Conservation (phyloP, 2,329 filamentous ascomycete genomes). For the Colletotrichum orchidophilum region DNA sequence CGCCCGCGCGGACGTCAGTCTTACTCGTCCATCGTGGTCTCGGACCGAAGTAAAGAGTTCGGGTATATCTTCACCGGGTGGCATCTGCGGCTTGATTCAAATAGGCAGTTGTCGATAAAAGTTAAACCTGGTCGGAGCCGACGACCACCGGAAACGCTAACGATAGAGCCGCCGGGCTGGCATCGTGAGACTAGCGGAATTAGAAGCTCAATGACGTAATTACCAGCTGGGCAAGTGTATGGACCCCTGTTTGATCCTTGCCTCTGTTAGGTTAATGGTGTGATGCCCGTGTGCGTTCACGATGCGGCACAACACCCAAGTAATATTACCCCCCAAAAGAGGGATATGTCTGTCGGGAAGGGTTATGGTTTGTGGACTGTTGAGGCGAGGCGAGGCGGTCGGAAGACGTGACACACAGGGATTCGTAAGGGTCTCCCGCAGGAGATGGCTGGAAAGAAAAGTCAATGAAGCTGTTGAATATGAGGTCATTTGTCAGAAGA, state of each 20-base stretch:
- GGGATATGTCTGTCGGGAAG: conserved; percentile 8
- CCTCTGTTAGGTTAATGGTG: background rate
- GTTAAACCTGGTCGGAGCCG: conserved; percentile 10
- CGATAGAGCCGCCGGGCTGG: conserved; percentile 28
- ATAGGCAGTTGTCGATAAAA: background rate
- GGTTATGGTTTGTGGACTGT: conserved; percentile 17
- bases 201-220: conserved; percentile 27
- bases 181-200: conserved; percentile 26
- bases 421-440: conserved; percentile 20
- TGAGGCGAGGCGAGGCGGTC: conserved; percentile 28
- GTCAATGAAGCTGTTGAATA: background rate
- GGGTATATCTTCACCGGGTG: conserved; percentile 14
- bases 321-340: background rate
- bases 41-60: background rate
- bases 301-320: conserved; percentile 5
- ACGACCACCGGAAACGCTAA: conserved; percentile 26
- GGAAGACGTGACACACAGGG: conserved; percentile 20
- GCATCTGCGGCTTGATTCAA: background rate
- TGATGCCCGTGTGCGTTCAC: conserved; percentile 12
- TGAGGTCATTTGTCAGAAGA: conserved; percentile 3
- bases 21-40: background rate
- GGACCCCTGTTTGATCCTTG: background rate
- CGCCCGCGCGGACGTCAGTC: background rate
- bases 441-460: background rate
- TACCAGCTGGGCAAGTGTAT: conserved; percentile 1